Evolutionary conservation across 1,284 basidiomycete species (phyloP), one percentile per base, ranked within the genome.

Genomic region (Ganoderma sinense): DNA sequence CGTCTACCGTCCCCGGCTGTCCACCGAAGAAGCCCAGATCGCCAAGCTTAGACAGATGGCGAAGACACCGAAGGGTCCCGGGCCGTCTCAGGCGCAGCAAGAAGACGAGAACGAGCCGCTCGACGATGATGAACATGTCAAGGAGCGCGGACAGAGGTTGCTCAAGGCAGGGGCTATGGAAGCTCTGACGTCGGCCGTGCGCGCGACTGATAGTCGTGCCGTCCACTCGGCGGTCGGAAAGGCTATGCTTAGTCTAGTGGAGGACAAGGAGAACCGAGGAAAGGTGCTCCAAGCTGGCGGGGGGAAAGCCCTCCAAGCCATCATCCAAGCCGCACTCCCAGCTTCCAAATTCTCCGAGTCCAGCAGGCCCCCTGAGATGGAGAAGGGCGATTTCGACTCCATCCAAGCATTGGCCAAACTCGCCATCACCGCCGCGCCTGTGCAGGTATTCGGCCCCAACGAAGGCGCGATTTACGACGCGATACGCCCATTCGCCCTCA

Each of bases 341-440:
- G 69, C 79, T 2, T 73, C 77, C 31, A 67, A 73, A 26, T 41
- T 73, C 14, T 74, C 80, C 0, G 77, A 76, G 62, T 41, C 73
- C 39, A 62, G 69, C 10, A 73, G 75, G 40, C 70, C 71, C 31
- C 74, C 76, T 31, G 77, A 78, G 51, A 74, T 88, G 43, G 85
- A 88, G 64, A 75, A 80, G n/a, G 77, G 82, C 4, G 86, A 88
- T 68, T 83, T 97, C 8, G 84, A 89, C 14, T 86, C 95, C 0
- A 87, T 95, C 39, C 97, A 99, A 79, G 97, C 96, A 0, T 84
- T 99, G 18, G 94, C 97, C 13, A 98, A 98, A 78, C 89, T 99
- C 40, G 86, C 94, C 63, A 99, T 99, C 76, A 97, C 97, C 0
- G 87, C 95, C 1, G 91, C 96, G 16, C 97, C 97, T 0, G 81